phyloP scores from a whole-genome alignment of 129 eudicot genomes.

The Rutidosis leptorrhynchoides region DNA sequence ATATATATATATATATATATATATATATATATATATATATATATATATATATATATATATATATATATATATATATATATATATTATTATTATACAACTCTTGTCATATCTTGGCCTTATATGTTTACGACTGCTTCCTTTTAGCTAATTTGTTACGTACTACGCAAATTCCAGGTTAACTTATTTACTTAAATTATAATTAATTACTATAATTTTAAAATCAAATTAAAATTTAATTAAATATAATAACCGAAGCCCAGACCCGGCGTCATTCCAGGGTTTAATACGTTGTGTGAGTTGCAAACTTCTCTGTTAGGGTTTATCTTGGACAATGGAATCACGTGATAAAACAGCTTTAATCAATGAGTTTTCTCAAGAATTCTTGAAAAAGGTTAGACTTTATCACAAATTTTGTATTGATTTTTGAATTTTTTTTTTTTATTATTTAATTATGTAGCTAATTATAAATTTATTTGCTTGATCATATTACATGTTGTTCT shows the following conservation, averaged over 20 bases:
- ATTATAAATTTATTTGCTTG: conserved; percentile 3
- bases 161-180: neutral
- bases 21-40: too few species aligned
- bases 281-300: neutral
- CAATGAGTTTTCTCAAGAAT: conserved; percentile 13
- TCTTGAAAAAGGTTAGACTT: conserved; percentile 15
- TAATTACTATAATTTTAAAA: too few species aligned
- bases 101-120: too few species aligned
- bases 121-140: too few species aligned
- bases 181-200: neutral
- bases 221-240: neutral
- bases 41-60: too few species aligned
- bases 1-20: too few species aligned
- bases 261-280: neutral
- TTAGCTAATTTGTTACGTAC: too few species aligned
- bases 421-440: neutral
- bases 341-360: neutral
- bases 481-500: conserved; percentile 6
- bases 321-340: conserved; percentile 16
- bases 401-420: neutral
- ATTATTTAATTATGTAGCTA: too few species aligned
- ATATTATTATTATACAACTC: too few species aligned
- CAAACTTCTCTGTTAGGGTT: conserved; percentile 7
- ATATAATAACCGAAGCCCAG: neutral
- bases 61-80: too few species aligned